These are phyloP conservation scores for Niebla homalea DNA, from an alignment of 495 filamentous ascomycete species.

Conservation along the genomic window DNA sequence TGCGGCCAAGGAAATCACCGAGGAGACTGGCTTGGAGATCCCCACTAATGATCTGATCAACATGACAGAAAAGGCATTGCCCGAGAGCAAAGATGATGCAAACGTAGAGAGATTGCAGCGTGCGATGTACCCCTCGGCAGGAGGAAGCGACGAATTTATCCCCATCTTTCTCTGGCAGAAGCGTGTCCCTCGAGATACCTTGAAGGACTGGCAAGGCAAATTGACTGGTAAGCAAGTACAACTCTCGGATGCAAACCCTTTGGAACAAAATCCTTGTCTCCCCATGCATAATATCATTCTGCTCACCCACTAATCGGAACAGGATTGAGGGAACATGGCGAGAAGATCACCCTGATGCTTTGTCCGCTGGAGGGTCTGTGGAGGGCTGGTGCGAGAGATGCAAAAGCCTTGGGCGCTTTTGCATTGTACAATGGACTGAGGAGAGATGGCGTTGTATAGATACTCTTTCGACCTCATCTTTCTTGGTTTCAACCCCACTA, in stretches of 20 bases:
- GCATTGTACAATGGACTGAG: constrained; percentile 64
- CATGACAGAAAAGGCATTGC: constrained; percentile 47
- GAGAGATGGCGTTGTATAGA: constrained; percentile 46
- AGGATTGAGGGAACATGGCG: constrained; percentile 61
- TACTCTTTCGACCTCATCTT: no score
- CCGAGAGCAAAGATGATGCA: constrained; percentile 13
- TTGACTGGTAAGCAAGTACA: constrained; percentile 32
- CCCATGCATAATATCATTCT: no score
- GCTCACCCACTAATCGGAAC: no score
- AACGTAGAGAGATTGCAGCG: constrained; percentile 38
- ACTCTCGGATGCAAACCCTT: no score
- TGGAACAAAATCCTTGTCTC: no score
- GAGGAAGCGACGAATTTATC: constrained; percentile 77
- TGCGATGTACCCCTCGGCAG: constrained; percentile 63
- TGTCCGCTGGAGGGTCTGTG: constrained; percentile 61
- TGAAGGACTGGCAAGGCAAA: constrained; percentile 59
- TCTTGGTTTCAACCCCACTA: no score
- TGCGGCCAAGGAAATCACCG: constrained; percentile 69
- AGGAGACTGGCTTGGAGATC: constrained; percentile 61
- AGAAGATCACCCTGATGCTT: constrained; percentile 72
- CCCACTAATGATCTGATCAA: constrained; percentile 47
- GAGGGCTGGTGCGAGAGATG: constrained; percentile 63
- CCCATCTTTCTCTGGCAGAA: constrained; percentile 65
- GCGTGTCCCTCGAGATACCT: constrained; percentile 44
- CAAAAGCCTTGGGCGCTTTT: constrained; percentile 63